Percentiles rank a stretch among this genome's conserved stretches.
These are phyloP conservation scores for Antrodiella citrinella DNA, from an alignment of 768 basidiomycete species.

Conservation along the genomic window DNA sequence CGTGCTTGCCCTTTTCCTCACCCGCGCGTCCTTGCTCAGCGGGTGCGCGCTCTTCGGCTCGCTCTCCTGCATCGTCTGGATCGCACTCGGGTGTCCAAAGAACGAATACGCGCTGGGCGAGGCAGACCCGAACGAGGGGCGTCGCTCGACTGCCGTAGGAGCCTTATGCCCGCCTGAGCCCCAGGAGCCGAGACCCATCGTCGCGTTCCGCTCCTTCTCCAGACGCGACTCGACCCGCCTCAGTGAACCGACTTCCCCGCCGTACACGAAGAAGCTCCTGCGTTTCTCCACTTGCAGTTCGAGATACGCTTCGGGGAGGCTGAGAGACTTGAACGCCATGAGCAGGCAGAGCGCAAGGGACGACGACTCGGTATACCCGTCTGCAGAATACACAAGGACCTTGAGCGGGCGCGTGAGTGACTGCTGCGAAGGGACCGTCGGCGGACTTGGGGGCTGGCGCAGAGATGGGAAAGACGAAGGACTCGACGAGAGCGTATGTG, in stretches of 20 bases:
- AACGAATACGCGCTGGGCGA: slow-evolving; percentile 3
- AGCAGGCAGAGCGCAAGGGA: slow-evolving; percentile 80
- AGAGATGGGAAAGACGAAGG: slow-evolving; percentile 5
- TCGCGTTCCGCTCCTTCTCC: slow-evolving; percentile 19
- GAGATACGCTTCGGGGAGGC: slow-evolving; percentile 85
- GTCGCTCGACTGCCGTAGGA: not conserved
- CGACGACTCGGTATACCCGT: slow-evolving; percentile 91
- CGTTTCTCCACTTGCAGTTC: slow-evolving; percentile 77
- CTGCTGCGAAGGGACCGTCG: no score
- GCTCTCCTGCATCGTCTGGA: not conserved
- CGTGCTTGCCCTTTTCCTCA: slow-evolving; percentile 64
- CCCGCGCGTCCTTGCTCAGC: slow-evolving; percentile 6
- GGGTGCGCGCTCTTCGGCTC: not conserved
- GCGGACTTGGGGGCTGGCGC: no score
- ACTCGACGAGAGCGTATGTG: slow-evolving; percentile 10
- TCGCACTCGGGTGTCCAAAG: not conserved
- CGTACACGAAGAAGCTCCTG: slow-evolving; percentile 90
- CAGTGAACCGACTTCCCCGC: slow-evolving; percentile 66
- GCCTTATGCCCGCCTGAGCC: not conserved
- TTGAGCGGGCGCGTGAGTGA: slow-evolving; percentile 55
- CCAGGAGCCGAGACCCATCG: not conserved
- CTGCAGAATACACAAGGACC: slow-evolving; percentile 72
- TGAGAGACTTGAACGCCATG: slow-evolving; percentile 63
- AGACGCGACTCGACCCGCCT: slow-evolving; percentile 57
- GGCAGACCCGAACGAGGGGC: slow-evolving; percentile 7